Evolutionary conservation across 2,329 filamentous ascomycete genomes (phyloP), one percentile per base, ranked within the genome.

Genomic region (Fusarium aywerte): DNA sequence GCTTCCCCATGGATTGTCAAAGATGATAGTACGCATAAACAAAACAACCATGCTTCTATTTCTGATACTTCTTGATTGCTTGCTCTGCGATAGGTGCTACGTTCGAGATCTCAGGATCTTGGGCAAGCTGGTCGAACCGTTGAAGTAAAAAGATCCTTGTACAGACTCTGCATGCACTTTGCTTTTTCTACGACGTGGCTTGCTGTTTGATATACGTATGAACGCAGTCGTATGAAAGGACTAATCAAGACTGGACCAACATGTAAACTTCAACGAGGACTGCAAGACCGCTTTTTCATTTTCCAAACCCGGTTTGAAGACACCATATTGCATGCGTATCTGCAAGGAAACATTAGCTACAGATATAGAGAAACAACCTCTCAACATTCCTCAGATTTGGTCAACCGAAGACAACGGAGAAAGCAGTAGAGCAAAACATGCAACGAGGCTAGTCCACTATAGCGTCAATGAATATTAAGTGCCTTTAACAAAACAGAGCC

Each of bases 181-280:
- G 29, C 56, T 68, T 62, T 66, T 69, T 66, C 61, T 51, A 27
- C 61, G 20, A 47, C 44, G 51, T 35, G 49, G 50, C 48, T 58
- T 68, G 51, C 33, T 48, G 48, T 48, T 54, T 66, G 40, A 58
- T 50, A 48, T 48, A 27, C 11, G 27, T n/a, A n/a, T n/a, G 32
- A 38, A 32, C 40, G 23, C 52, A 43, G 38, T 32, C 11, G 48
- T 38, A 49, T 66, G 39, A 61, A 38, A 65, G 50, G 21, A 33
- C 42, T 12, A 38, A 29, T 15, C 18, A 45, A 27, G 4, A 8
- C 7, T n/a, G 15, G 35, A 45, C 39, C 13, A 45, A 35, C 29
- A 27, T 16, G 13, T 9, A 23, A 23, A 20, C 8, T 11, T 38
- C 32, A 38, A 27, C 7, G 11, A 18, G 40, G 25, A 20, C 16